Percentiles rank a stretch among this genome's conserved stretches.
phyloP scores from a whole-genome alignment of 2,329 filamentous ascomycete species.

The Alternaria rosae region DNA sequence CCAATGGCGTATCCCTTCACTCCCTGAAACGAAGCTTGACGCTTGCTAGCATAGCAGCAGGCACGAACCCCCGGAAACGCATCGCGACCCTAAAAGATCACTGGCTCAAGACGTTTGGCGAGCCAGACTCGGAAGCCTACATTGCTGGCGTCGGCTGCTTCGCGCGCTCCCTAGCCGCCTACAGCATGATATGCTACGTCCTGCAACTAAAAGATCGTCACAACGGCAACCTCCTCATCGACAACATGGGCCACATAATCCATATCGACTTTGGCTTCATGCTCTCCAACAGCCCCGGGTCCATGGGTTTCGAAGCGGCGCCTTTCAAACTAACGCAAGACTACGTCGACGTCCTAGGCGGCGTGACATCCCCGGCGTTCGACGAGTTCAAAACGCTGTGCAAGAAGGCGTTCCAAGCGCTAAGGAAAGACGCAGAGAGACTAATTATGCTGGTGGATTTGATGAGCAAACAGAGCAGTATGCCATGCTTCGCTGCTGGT shows the following conservation, averaged over 20 bases:
- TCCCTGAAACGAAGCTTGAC: constrained; percentile 84
- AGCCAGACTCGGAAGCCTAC: constrained; percentile 72
- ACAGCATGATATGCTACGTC: constrained; percentile 84
- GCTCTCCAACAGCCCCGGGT: constrained; percentile 84
- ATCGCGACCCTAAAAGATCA: constrained; percentile 84
- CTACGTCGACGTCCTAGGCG: constrained; percentile 83
- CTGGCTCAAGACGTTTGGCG: constrained; percentile 79
- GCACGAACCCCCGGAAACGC: constrained; percentile 74
- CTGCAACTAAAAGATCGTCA: constrained; percentile 86
- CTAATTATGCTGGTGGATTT: constrained; percentile 83
- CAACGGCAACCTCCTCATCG: constrained; percentile 86
- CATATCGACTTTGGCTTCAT: constrained; percentile 93
- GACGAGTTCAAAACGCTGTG: constrained; percentile 79
- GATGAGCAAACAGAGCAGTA: constrained; percentile 83
- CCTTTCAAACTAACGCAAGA: constrained; percentile 88
- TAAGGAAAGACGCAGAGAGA: constrained; percentile 79
- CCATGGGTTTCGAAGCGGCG: constrained; percentile 84
- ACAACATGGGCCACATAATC: constrained; percentile 84
- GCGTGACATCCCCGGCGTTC: constrained; percentile 72
- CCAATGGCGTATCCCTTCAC: constrained; percentile 86
- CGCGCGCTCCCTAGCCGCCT: constrained; percentile 81
- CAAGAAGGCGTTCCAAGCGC: constrained; percentile 84
- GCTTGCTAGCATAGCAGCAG: constrained; percentile 74
- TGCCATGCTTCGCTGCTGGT: constrained; percentile 80
- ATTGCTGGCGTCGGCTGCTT: constrained; percentile 78